phyloP scores from a whole-genome alignment of 2,329 filamentous ascomycete genomes.

The Beauveria sp. region DNA sequence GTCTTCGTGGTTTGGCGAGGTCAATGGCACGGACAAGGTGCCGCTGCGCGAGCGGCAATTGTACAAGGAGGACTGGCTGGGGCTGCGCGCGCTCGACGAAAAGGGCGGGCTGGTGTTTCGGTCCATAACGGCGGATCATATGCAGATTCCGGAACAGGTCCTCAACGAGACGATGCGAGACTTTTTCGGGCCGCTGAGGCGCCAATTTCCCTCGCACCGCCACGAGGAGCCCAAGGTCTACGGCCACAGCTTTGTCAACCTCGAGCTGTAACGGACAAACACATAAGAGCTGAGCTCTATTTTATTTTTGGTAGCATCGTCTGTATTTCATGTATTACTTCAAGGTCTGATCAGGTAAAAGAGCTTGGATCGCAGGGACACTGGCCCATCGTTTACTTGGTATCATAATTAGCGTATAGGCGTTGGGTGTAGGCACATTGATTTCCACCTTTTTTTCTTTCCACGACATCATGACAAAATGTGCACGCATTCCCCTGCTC shows the following conservation, averaged over 20 bases:
- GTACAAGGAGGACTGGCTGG: constrained; percentile 91
- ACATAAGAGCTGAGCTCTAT: not conserved
- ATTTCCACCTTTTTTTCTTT: not conserved
- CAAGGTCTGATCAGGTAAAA: not conserved
- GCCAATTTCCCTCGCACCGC: constrained; percentile 23
- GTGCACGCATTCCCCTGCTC: too few species aligned
- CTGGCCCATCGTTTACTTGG: not conserved
- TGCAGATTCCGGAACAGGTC: constrained; percentile 63
- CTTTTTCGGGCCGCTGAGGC: constrained; percentile 53
- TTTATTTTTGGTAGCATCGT: not conserved
- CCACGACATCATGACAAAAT: too few species aligned
- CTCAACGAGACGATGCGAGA: constrained; percentile 58
- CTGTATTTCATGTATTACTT: not conserved
- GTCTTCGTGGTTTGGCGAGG: constrained; percentile 83
- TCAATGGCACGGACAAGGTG: constrained; percentile 63
- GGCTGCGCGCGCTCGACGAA: constrained; percentile 69
- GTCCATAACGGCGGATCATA: constrained; percentile 69
- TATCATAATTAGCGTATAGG: constrained; percentile 3
- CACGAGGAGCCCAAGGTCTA: constrained; percentile 14
- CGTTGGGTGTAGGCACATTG: not conserved
- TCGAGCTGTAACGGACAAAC: not conserved
- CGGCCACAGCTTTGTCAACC: not conserved
- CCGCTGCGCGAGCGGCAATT: constrained; percentile 61
- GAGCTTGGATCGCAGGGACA: not conserved
- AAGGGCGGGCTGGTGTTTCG: constrained; percentile 73